Percentiles rank a stretch among this genome's conserved stretches.
These are phyloP conservation scores for Phytophthora europaea DNA, from an alignment of 352 stramenopile genomes.

Conservation along the genomic window DNA sequence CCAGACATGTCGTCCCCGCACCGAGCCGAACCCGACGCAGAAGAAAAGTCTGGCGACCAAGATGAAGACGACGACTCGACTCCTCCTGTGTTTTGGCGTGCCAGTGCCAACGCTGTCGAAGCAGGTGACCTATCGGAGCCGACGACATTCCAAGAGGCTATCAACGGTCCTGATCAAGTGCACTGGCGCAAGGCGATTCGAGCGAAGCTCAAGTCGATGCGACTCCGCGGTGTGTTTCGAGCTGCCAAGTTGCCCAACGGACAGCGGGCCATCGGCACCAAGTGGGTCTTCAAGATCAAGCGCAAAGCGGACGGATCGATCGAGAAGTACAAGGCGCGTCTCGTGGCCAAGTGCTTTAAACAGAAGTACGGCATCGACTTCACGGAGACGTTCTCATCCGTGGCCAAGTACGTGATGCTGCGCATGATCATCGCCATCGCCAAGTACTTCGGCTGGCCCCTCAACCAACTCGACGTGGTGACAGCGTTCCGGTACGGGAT, in stretches of 20 bases:
- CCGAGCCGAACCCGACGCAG: neutral
- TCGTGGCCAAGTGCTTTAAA: too few species aligned
- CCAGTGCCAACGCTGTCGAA: too few species aligned
- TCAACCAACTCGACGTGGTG: too few species aligned
- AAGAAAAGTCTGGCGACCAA: neutral
- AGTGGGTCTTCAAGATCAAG: slow-evolving; percentile 57
- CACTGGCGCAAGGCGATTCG: slow-evolving; percentile 28
- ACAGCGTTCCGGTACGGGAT: too few species aligned
- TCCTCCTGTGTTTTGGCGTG: slow-evolving; percentile 12
- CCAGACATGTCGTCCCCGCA: too few species aligned
- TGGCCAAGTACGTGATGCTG: too few species aligned
- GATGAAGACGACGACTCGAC: slow-evolving; percentile 16
- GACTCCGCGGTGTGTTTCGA: slow-evolving; percentile 24
- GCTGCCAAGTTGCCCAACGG: slow-evolving; percentile 11
- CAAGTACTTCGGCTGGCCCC: too few species aligned
- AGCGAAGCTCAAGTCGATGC: slow-evolving; percentile 23
- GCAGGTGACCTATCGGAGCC: slow-evolving; percentile 14
- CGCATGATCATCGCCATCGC: too few species aligned
- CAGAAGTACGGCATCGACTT: too few species aligned
- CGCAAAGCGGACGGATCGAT: slow-evolving; percentile 47
- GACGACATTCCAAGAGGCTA: slow-evolving; percentile 18
- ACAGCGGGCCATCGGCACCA: slow-evolving; percentile 20
- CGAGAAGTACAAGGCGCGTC: too few species aligned
- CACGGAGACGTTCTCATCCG: too few species aligned
- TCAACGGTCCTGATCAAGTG: slow-evolving; percentile 21